A percentile compares a stretch with the other conserved stretches of the same genome.
phyloP scores from a whole-genome alignment of 805 yeast genomes.

The Sungouiella thailandica region DNA sequence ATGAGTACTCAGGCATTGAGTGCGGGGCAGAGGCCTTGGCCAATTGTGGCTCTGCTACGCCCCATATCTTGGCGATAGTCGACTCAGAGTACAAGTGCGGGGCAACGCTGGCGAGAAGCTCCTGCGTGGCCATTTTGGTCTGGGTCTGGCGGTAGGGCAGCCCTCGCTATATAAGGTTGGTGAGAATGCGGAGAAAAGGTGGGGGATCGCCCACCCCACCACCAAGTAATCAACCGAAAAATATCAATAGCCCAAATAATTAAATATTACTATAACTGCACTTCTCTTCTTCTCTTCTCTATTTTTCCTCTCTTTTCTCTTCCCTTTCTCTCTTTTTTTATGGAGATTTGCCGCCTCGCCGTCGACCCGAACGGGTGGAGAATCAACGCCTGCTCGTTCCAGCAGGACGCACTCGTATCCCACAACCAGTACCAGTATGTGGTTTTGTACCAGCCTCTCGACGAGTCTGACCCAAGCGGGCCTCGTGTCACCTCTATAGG shows the following conservation, averaged over 20 bases:
- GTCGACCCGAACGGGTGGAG: slow-evolving; percentile 9
- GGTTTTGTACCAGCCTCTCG: slow-evolving; percentile 4
- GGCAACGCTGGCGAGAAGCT: slow-evolving; percentile 1
- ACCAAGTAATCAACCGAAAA: too few species aligned
- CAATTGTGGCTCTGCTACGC: slow-evolving; percentile 6
- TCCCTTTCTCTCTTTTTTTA: too few species aligned
- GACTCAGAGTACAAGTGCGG: slow-evolving; percentile 7
- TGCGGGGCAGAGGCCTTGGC: slow-evolving; percentile 6
- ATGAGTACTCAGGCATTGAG: slow-evolving; percentile 9
- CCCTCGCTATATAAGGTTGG: too few species aligned
- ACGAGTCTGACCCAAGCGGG: slow-evolving; percentile 4
- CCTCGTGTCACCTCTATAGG: slow-evolving; percentile 9
- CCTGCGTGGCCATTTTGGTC: neutral
- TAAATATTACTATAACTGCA: too few species aligned
- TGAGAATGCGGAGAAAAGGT: too few species aligned
- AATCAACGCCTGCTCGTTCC: slow-evolving; percentile 16
- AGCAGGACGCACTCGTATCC: slow-evolving; percentile 15
- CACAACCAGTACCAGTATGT: slow-evolving; percentile 10
- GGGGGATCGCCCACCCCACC: too few species aligned
- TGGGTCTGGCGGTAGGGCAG: too few species aligned
- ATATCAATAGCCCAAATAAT: too few species aligned
- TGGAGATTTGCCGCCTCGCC: too few species aligned
- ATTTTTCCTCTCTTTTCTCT: too few species aligned
- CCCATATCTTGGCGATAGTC: slow-evolving; percentile 12
- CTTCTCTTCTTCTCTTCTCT: too few species aligned